Conservation (phyloP, 345 rosid species). For the Acer yangbiense region DNA sequence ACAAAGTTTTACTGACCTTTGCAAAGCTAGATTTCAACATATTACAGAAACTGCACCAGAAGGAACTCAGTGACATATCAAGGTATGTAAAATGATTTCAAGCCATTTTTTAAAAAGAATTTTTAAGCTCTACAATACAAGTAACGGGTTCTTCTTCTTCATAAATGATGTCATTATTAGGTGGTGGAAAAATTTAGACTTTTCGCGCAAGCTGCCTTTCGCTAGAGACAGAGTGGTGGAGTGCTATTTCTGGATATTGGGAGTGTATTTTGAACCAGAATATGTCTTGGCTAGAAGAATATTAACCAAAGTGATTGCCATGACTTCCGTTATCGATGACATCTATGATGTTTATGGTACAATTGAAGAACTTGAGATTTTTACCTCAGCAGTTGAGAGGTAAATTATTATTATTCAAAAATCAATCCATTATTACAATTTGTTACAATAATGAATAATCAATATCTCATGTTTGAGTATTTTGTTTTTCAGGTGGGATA, state of each 20-base stretch:
- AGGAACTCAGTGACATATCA: conserved; percentile 29
- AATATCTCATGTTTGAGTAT: not conserved
- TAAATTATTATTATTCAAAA: not conserved
- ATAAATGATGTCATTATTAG: conserved; percentile 8
- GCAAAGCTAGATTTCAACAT: conserved; percentile 38
- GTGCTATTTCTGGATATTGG: conserved; percentile 33
- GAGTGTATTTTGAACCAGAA: conserved; percentile 21
- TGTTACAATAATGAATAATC: not conserved
- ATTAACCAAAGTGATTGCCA: conserved; percentile 24
- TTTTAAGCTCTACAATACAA: conserved; percentile 16
- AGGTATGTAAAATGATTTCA: conserved; percentile 8
- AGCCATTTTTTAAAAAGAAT: no score
- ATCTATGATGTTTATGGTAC: conserved; percentile 37
- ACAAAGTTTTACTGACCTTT: not conserved
- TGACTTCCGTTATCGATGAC: conserved; percentile 22
- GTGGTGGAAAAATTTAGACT: conserved; percentile 45
- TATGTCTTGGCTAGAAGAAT: conserved; percentile 22
- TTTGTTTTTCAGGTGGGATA: conserved; percentile 29
- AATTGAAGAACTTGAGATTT: conserved; percentile 33
- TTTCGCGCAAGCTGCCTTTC: conserved; percentile 28
- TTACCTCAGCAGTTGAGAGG: conserved; percentile 32
- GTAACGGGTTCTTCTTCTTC: not conserved
- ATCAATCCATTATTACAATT: not conserved
- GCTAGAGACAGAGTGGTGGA: conserved; percentile 44
- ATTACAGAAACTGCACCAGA: conserved; percentile 36